Conservation (phyloP, 164 flowering plant species). For the Euptelea pleiosperma region DNA sequence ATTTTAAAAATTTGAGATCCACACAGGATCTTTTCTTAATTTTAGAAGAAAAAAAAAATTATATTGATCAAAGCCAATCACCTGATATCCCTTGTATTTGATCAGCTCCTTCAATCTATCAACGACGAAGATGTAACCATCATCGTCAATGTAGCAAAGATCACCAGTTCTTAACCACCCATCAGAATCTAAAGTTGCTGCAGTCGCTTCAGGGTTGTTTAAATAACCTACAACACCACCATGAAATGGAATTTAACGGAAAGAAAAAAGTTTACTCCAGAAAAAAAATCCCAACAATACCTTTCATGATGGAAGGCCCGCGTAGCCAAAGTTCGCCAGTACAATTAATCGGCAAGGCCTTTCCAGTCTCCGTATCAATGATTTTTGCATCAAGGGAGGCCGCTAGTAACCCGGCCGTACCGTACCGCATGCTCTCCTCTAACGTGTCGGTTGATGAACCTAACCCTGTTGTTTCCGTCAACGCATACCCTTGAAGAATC, state of each 20-base stretch:
- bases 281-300: too few relatives aligned
- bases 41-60: too few relatives aligned
- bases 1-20: too few relatives aligned
- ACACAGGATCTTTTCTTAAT: too few relatives aligned
- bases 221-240: conserved; percentile 84
- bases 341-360: conserved; percentile 43
- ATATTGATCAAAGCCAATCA: too few relatives aligned
- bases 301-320: conserved; percentile 84
- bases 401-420: conserved; percentile 76
- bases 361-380: conserved; percentile 68
- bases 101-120: conserved; percentile 93
- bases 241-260: background rate
- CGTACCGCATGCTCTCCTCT: conserved; percentile 85
- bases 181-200: conserved; percentile 56
- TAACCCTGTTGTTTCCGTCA: conserved; percentile 79
- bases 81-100: too few relatives aligned
- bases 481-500: conserved; percentile 82
- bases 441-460: conserved; percentile 78
- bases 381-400: conserved; percentile 74
- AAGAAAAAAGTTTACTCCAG: too few relatives aligned
- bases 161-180: too few relatives aligned
- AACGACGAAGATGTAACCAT: conserved; percentile 84
- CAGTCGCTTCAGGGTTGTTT: conserved; percentile 69
- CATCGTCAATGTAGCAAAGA: too few relatives aligned
- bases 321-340: conserved; percentile 95